Percentiles rank a stretch among this genome's conserved stretches.
Conservation (phyloP, 1,284 basidiomycete genomes). For the Sphagnurus paluster region DNA sequence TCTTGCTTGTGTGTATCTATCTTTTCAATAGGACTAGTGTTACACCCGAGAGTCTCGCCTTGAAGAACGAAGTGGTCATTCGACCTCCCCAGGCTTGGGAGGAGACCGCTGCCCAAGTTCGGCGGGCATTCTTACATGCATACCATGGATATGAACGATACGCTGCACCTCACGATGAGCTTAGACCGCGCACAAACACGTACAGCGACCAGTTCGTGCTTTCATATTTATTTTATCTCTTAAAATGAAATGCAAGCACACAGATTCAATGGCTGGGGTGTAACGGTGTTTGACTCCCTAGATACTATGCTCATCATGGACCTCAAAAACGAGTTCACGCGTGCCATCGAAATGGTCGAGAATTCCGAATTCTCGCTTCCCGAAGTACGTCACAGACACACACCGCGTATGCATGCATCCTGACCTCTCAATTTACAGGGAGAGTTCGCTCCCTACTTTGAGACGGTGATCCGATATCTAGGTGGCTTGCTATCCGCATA, state of each 20-base stretch:
- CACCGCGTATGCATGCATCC: slow-evolving; percentile 23
- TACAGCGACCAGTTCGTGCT: slow-evolving; percentile 37
- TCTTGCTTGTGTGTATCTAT: slow-evolving; percentile 22
- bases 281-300: slow-evolving; percentile 71
- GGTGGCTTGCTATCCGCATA: slow-evolving; percentile 84
- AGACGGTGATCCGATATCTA: slow-evolving; percentile 86
- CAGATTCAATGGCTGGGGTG: slow-evolving; percentile 77
- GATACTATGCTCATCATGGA: slow-evolving; percentile 71
- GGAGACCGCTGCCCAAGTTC: slow-evolving; percentile 48
- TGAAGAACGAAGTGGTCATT: slow-evolving; percentile 10
- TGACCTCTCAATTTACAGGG: slow-evolving; percentile 30
- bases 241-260: too few species aligned
- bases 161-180: slow-evolving; percentile 62
- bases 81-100: slow-evolving; percentile 44
- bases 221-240: too few species aligned
- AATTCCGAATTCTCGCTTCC: slow-evolving; percentile 50
- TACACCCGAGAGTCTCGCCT: slow-evolving; percentile 14
- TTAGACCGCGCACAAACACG: slow-evolving; percentile 48
- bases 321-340: slow-evolving; percentile 58
- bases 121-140: slow-evolving; percentile 57
- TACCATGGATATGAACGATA: slow-evolving; percentile 56
- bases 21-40: slow-evolving; percentile 14
- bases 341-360: slow-evolving; percentile 61
- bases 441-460: slow-evolving; percentile 68
- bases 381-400: slow-evolving; percentile 39